Base-by-base conservation (phyloP, 768 basidiomycete species). In the Lentinula lateritia region DNA sequence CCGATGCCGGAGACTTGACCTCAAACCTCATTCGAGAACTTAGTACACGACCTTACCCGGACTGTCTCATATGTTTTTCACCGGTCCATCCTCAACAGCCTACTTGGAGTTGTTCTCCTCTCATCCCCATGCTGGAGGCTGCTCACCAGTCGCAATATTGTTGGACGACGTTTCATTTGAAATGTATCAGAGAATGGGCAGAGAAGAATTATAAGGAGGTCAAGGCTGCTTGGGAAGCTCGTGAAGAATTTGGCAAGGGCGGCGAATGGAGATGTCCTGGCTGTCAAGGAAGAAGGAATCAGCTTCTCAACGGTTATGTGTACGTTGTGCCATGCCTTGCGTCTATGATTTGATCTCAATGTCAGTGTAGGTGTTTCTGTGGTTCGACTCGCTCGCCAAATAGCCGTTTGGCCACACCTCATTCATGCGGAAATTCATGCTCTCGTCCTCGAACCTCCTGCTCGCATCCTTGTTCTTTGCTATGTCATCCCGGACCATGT, bases 401-500 rank as follows among this genome's bases (percentile, higher is more conserved):
- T 55, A 77, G 85, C 0, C 85, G 87, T 7, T 78, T 89, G 3
- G 81, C 88, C 0, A 89, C 87, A 2, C 88, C 89, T 1, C 90
- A 93, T 68, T 91, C 89, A 3, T 93, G 92, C 64, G 88, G 82
- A 0, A 82, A 82, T 63, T 80, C 86, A 0, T 93, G 91, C 69
- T 79, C 85, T 0, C 85, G 89, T 12, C 62, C 73, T 5, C 83
- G 88, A 2, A 73, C 76, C 41, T 74, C 76, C 34, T 99, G 96
- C 66, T 78, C 80, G 0, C 96, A 98, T 69, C 78, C 92, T 0
- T 98, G 95, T 71, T 84, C 94, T 0, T 70, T 94, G 13, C 77
- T 79, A 13, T 98, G 96, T 68, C 96, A 98, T 71, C 96, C 97
- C 0, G 97, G 96, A 0, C 97, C 96, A 0, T 99, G 97, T 74